Evolutionary conservation across 1,139 yeast species (phyloP).

Genomic region (Suhomyces coccinellae): DNA sequence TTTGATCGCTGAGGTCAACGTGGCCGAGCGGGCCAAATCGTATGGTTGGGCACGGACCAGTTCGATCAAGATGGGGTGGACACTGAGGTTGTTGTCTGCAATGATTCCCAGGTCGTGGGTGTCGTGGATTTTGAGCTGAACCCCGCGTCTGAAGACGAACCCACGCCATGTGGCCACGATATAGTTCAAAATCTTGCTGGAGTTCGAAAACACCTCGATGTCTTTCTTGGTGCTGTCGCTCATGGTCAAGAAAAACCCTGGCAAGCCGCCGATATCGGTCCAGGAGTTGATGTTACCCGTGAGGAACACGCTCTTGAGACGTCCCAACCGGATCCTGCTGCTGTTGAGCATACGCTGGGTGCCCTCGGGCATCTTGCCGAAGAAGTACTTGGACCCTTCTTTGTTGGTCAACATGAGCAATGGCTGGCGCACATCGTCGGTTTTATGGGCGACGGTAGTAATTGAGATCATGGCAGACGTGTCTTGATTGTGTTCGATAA

Average conservation of each 20-base stretch:
- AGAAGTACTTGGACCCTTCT: slow-evolving; percentile 61
- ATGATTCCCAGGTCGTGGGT: slow-evolving; percentile 34
- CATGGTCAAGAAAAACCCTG: slow-evolving; percentile 83
- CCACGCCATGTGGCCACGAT: slow-evolving; percentile 80
- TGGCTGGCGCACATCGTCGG: slow-evolving; percentile 62
- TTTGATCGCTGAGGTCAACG: slow-evolving; percentile 23
- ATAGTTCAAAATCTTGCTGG: slow-evolving; percentile 47
- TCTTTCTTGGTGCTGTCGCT: slow-evolving; percentile 73
- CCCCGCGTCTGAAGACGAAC: slow-evolving; percentile 83
- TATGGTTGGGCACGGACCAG: neutral
- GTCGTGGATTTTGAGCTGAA: slow-evolving; percentile 50
- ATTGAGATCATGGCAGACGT: slow-evolving; percentile 36
- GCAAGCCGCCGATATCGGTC: slow-evolving; percentile 82
- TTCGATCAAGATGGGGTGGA: slow-evolving; percentile 50
- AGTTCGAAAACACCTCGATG: slow-evolving; percentile 39
- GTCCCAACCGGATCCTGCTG: slow-evolving; percentile 52
- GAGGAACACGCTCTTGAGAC: slow-evolving; percentile 64
- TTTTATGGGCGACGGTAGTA: slow-evolving; percentile 54
- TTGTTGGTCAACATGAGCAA: slow-evolving; percentile 50
- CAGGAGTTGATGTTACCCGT: slow-evolving; percentile 71
- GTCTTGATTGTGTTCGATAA: slow-evolving; percentile 18
- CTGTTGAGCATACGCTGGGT: slow-evolving; percentile 71
- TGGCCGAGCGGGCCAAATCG: neutral
- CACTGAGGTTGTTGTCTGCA: slow-evolving; percentile 53
- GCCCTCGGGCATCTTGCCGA: slow-evolving; percentile 87